These are phyloP conservation scores for Fraxinus dipetala DNA, from an alignment of 305 asterid species.

Conservation along the genomic window DNA sequence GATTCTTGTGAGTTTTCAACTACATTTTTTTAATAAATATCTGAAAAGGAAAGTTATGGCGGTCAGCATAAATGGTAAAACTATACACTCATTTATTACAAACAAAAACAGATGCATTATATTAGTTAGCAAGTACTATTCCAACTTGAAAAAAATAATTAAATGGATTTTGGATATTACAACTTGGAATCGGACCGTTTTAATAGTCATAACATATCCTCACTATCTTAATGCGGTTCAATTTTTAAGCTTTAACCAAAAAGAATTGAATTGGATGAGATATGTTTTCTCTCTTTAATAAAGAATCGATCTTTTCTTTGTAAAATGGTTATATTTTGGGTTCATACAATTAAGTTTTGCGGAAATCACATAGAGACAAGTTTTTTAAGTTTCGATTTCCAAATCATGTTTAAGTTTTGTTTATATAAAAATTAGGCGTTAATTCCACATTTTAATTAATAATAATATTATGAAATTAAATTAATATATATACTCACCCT, in stretches of 20 bases:
- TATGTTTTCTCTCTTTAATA: neutral
- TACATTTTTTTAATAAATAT: neutral
- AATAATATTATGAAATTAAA: no score
- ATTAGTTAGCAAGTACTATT: neutral
- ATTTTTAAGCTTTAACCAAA: neutral
- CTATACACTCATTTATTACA: neutral
- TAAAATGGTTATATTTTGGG: neutral
- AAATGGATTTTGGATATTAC: neutral
- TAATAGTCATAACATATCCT: neutral
- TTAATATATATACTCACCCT: no score
- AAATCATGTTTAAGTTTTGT: neutral
- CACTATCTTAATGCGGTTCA: neutral
- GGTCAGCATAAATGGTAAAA: neutral
- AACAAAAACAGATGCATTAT: neutral
- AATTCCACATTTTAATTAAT: neutral
- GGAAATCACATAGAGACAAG: neutral
- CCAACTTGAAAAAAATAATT: neutral
- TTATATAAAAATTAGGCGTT: neutral
- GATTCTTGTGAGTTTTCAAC: constrained; percentile 42
- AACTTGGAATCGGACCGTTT: neutral
- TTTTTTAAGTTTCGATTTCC: neutral
- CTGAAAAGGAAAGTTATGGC: neutral
- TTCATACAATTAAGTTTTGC: neutral
- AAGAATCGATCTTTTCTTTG: neutral
- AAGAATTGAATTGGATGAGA: neutral